These are phyloP conservation scores for Melampsora americana DNA, from an alignment of 1,284 basidiomycete species.

Conservation along the genomic window DNA sequence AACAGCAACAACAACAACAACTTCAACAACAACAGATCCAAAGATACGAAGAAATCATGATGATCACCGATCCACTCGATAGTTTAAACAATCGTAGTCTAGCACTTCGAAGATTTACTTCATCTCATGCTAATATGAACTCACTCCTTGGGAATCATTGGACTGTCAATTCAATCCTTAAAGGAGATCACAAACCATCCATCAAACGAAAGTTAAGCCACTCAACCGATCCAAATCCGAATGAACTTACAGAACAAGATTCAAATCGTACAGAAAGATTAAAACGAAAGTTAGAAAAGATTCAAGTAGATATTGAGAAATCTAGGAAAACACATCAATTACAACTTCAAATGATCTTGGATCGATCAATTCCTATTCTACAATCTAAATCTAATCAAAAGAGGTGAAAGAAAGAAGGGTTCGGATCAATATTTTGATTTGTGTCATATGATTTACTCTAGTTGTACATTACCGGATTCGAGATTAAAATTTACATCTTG, in stretches of 20 bases:
- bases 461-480: too few relatives aligned
- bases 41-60: conserved; percentile 22
- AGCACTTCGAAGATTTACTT: conserved; percentile 31
- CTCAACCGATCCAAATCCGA: not conserved
- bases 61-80: conserved; percentile 35
- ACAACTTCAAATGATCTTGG: conserved; percentile 23
- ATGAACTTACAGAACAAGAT: not conserved
- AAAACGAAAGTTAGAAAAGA: conserved; percentile 18
- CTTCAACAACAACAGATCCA: conserved; percentile 32
- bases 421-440: not conserved
- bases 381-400: not conserved
- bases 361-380: not conserved
- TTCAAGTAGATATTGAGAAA: conserved; percentile 22
- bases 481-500: too few relatives aligned
- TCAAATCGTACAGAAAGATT: conserved; percentile 18
- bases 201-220: not conserved
- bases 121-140: conserved; percentile 35
- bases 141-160: conserved; percentile 35
- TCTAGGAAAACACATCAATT: conserved; percentile 7
- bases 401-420: not conserved
- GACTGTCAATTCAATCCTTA: conserved; percentile 33
- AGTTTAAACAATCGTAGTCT: conserved; percentile 24
- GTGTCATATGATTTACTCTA: too few relatives aligned
- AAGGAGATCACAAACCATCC: conserved; percentile 28
- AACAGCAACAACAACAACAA: conserved; percentile 15